A percentile compares a stretch with the other conserved stretches of the same genome.
These are phyloP conservation scores for Gigaspora rosea DNA, from an alignment of 192 early-diverging fungal species.

Conservation along the genomic window DNA sequence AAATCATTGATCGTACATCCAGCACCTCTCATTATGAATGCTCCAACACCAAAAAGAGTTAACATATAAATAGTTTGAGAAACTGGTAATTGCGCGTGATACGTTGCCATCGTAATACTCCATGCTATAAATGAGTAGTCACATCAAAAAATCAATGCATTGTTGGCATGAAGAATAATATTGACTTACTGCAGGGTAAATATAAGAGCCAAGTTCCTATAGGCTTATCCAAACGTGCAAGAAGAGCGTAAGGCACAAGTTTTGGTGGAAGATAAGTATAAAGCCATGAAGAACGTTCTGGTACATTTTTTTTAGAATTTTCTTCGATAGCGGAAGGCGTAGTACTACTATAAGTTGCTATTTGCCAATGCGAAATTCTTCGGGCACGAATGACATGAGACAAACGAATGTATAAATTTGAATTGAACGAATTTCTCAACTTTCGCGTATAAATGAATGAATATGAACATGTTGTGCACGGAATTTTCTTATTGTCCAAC, in stretches of 20 bases:
- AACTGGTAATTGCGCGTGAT: conserved; percentile 52
- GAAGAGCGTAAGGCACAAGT: conserved; percentile 69
- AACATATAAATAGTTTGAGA: conserved; percentile 64
- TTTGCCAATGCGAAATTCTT: background rate
- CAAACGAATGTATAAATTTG: too few species aligned
- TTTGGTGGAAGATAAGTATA: conserved; percentile 53
- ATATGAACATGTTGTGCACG: background rate
- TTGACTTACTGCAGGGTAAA: conserved; percentile 76
- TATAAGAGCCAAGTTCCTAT: conserved; percentile 91
- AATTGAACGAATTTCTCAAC: too few species aligned
- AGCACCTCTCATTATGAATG: conserved; percentile 91
- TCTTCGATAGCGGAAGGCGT: background rate
- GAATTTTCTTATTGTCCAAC: background rate
- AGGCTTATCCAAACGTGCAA: conserved; percentile 87
- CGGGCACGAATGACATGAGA: background rate
- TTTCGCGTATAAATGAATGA: too few species aligned
- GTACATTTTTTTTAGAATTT: conserved; percentile 2
- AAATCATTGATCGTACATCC: conserved; percentile 98
- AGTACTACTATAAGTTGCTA: background rate
- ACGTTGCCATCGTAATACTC: conserved; percentile 75
- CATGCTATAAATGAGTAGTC: conserved; percentile 51
- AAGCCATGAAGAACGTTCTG: conserved; percentile 38
- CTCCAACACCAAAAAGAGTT: conserved; percentile 81
- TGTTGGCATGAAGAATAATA: too few species aligned
- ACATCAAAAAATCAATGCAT: too few species aligned